Evolutionary conservation across 2,329 filamentous ascomycete species (phyloP), one percentile per base, ranked within the genome.

Genomic region (Trichoderma arundinaceum): DNA sequence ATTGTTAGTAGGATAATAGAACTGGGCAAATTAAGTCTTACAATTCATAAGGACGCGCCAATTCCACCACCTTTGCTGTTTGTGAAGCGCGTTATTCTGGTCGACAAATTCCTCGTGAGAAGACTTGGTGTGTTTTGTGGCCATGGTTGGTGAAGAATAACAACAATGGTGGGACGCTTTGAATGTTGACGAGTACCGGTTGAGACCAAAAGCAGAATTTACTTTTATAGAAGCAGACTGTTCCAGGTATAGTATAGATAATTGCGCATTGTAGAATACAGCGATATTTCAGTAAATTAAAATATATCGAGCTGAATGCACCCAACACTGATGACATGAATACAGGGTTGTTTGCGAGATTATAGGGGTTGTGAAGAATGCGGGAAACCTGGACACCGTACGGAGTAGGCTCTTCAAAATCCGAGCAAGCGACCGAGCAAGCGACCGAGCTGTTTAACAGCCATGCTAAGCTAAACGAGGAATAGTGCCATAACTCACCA

Each of bases 341-440:
- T 28, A 28, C 22, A 28, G 4, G 22, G 4, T 28, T 28, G 22
- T 28, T 28, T 28, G 22, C 22, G 22, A 28, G 22, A 28, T 28
- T 28, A 28, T 28, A 28, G 22, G 22, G 22, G 22, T 28, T 28
- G 22, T 28, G 22, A 28, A 28, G 22, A 28, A 3, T 28, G 22
- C 4, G 22, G 22, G 22, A 28, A 4, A 3, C 22, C 22, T 28
- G 22, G 22, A 28, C 22, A n/a, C n/a, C n/a, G n/a, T n/a, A n/a
- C n/a, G n/a, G n/a, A n/a, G n/a, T 17, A 46, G 7, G 43, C n/a
- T 46, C n/a, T 46, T 46, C 8, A 46, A 46, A 46, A 46, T 46
- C 43, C 43, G 43, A 46, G 43, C 43, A 46, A 22, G 43, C 43
- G 43, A 46, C 43, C 43, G 43, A 46, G 43, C 43, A 46, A 46